A percentile compares a stretch with the other conserved stretches of the same genome.
These are phyloP conservation scores for Auricularia cornea DNA, from an alignment of 768 basidiomycete genomes.

Conservation along the genomic window DNA sequence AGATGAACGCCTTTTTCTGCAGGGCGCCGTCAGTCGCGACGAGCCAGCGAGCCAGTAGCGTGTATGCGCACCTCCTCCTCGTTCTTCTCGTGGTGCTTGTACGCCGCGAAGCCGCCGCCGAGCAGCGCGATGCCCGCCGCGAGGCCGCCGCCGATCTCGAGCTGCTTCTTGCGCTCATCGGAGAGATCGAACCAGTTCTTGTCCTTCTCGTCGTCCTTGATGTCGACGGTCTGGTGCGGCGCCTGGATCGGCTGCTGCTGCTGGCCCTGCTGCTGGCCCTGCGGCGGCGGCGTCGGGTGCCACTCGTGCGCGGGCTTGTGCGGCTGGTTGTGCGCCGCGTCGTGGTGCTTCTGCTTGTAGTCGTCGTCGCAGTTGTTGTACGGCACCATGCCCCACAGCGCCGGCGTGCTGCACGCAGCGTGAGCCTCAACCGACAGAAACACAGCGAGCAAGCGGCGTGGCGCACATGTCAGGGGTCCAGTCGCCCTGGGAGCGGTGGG, in stretches of 20 bases:
- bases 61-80: constrained; percentile 59
- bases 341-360: constrained; percentile 23
- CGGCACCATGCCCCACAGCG: constrained; percentile 5
- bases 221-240: constrained; percentile 17
- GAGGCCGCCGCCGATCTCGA: constrained; percentile 58
- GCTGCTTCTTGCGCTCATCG: constrained; percentile 44
- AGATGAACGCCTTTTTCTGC: constrained; percentile 42
- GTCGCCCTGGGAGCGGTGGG: constrained; percentile 41
- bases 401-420: neutral
- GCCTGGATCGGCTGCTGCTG: constrained; percentile 18
- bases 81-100: constrained; percentile 47
- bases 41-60: no score
- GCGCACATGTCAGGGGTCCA: constrained; percentile 44
- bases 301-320: constrained; percentile 13
- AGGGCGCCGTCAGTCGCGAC: no score
- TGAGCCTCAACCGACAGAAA: neutral
- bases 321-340: constrained; percentile 11
- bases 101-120: constrained; percentile 43
- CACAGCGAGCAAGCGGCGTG: neutral
- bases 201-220: constrained; percentile 35
- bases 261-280: constrained; percentile 4
- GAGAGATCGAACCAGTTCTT: constrained; percentile 50
- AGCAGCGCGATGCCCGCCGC: constrained; percentile 44
- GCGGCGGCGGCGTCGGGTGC: constrained; percentile 6
- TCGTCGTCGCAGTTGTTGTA: constrained; percentile 3